Evolutionary conservation across 257 asterid genomes (phyloP), one percentile per base, ranked within the genome.

Genomic region (Cinchona pubescens): DNA sequence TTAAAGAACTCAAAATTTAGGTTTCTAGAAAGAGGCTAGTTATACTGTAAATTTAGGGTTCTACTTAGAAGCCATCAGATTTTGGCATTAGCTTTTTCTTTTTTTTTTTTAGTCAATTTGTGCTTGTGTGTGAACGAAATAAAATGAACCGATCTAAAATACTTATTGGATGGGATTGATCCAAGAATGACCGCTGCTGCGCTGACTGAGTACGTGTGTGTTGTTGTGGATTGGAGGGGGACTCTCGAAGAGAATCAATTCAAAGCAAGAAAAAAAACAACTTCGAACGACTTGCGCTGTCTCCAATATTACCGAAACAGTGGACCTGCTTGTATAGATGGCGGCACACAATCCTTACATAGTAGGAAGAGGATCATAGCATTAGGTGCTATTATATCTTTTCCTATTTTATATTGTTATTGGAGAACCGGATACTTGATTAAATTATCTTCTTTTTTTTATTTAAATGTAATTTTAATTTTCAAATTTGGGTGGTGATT

Each of bases 341-440:
- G 78, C 29, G 78, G 75, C 82, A 65, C 73, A 29, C 82, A 73
- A 48, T 46, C 65, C 76, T 45, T 21, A n/a, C n/a, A n/a, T n/a
- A 51, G 73, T 14, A 6, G 40, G 62, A 34, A 56, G 51, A 60
- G 35, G 67, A 59, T 64, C 45, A 27, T 42, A 40, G 40, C 10
- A 30, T 32, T 5, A 30, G 67, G n/a, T 6, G 42, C 6, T 3
- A 25, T 21, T n/a, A n/a, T n/a, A n/a, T n/a, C n/a, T n/a, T n/a
- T n/a, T n/a, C n/a, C n/a, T n/a, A n/a, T n/a, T n/a, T 27, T 55
- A 15, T 69, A 27, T 49, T 49, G 67, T 5, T 59, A 25, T 72
- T 55, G 69, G 78, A 65, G 78, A 72, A 78, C 63, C 74, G 23
- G 76, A 78, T 72, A 46, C 77, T 23, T 1, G 5, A 11, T 18